Percentiles rank a stretch among this genome's conserved stretches.
Conservation (phyloP, 2,329 filamentous ascomycete genomes). For the Colletotrichum chlorophyti region DNA sequence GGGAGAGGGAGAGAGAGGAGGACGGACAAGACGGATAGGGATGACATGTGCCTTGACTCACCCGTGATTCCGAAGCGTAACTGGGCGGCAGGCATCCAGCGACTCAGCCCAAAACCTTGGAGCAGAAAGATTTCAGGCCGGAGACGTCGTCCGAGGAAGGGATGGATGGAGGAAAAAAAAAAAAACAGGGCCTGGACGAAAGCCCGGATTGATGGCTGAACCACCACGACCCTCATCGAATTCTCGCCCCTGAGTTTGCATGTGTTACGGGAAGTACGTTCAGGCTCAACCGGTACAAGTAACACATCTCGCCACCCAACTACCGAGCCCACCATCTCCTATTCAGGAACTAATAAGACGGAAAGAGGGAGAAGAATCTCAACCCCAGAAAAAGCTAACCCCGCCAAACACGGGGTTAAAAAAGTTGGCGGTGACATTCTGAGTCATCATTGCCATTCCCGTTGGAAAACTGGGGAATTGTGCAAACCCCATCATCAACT, state of each 20-base stretch:
- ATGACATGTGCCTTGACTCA: slow-evolving; percentile 24
- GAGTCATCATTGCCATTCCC: slow-evolving; percentile 2
- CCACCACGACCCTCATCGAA: too few relatives aligned
- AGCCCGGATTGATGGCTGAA: neutral
- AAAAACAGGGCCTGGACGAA: neutral
- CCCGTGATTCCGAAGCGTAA: slow-evolving; percentile 10
- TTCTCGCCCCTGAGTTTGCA: too few relatives aligned
- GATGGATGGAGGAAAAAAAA: neutral
- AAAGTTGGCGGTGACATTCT: neutral
- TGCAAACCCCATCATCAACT: neutral
- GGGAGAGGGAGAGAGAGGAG: neutral
- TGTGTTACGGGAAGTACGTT: neutral
- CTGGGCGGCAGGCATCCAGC: slow-evolving; percentile 4
- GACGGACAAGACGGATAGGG: neutral
- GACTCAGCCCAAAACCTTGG: slow-evolving; percentile 12
- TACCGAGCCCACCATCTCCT: slow-evolving; percentile 20
- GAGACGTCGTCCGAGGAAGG: slow-evolving; percentile 1
- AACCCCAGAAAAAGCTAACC: slow-evolving; percentile 14
- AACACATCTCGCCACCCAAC: slow-evolving; percentile 23
- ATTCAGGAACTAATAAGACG: neutral
- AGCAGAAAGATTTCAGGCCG: neutral
- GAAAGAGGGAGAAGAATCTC: neutral
- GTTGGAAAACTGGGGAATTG: slow-evolving; percentile 5
- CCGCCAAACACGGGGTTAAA: slow-evolving; percentile 19
- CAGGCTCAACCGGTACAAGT: slow-evolving; percentile 16